Evolutionary conservation across 225 moss, liverwort and hornwort species (phyloP).

Genomic region (Straminergon stramineum): DNA sequence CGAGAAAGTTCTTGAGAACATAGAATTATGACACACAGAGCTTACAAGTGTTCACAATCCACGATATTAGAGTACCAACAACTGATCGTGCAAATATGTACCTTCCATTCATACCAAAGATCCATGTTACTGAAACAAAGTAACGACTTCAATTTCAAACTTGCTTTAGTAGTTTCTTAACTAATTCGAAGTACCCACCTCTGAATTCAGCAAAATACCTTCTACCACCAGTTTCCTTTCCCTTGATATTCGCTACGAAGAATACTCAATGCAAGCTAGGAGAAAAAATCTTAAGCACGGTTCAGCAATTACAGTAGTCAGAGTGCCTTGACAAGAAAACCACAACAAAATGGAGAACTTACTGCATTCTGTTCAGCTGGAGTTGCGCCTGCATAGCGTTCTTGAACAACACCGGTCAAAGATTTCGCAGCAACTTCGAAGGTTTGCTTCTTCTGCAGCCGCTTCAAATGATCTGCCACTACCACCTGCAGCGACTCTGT

Average conservation of each 20-base stretch:
- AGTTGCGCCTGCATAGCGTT: constrained; percentile 52
- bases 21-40: background rate
- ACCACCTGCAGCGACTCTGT: constrained; percentile 47
- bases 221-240: background rate
- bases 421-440: constrained; percentile 68
- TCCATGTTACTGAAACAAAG: background rate
- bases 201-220: background rate
- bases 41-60: background rate
- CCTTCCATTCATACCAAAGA: background rate
- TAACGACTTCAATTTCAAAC: background rate
- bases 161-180: background rate
- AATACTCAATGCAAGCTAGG: background rate
- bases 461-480: constrained; percentile 63
- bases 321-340: background rate
- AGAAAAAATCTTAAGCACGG: background rate
- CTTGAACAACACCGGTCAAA: constrained; percentile 63
- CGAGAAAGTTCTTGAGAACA: background rate
- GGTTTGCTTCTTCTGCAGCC: constrained; percentile 76
- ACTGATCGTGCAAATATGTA: background rate
- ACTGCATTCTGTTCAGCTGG: constrained; percentile 63
- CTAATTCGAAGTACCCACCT: background rate
- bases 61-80: background rate
- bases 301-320: background rate
- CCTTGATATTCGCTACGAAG: background rate
- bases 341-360: background rate